Percentiles rank a stretch among this genome's conserved stretches.
phyloP scores from a whole-genome alignment of 345 rosid genomes.

The Camelina hispida region DNA sequence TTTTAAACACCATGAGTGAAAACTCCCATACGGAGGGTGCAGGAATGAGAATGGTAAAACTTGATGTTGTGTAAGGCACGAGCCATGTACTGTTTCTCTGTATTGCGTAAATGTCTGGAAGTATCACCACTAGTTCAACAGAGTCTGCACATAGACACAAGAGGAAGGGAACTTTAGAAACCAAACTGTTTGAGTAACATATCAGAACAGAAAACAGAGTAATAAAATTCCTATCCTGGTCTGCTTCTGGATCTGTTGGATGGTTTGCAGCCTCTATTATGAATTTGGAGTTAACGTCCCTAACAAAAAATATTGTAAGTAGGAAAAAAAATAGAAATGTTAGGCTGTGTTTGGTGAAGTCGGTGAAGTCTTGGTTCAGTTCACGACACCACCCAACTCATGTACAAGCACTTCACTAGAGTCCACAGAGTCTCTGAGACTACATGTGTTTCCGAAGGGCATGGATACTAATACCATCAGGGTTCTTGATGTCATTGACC shows the following conservation, averaged over 20 bases:
- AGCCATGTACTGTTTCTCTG: not conserved
- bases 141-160: not conserved
- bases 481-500: not conserved
- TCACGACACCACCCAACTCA: constrained; percentile 5
- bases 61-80: constrained; percentile 4
- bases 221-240: not conserved
- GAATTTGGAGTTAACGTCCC: not conserved
- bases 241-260: not conserved
- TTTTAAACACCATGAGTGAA: constrained; percentile 3
- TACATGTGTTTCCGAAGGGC: constrained; percentile 1
- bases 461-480: not conserved
- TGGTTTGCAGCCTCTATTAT: not conserved
- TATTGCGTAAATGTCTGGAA: not conserved
- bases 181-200: constrained; percentile 4
- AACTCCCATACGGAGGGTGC: not conserved
- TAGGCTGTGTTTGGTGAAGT: constrained; percentile 1
- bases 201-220: not conserved
- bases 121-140: not conserved
- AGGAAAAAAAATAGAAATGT: not conserved
- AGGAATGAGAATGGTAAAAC: not conserved
- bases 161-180: not conserved
- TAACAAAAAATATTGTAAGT: no score
- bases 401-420: not conserved
- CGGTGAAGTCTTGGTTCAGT: not conserved
- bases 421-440: not conserved